Conservation (phyloP, 805 yeast genomes). For the Yamadazyma tumulicola region DNA sequence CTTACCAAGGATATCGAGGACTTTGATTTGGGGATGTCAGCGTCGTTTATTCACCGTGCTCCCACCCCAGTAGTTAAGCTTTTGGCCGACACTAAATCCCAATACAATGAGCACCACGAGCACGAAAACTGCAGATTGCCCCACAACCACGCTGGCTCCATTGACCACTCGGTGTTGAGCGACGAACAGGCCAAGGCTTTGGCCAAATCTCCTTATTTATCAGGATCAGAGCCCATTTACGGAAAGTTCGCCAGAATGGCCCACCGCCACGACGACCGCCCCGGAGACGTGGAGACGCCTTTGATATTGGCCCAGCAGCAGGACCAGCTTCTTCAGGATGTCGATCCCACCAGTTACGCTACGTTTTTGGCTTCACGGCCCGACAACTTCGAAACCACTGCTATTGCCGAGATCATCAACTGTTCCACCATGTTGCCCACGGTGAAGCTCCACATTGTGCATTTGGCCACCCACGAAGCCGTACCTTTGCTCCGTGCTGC, state of each 20-base stretch:
- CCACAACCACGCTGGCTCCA: slow-evolving; percentile 31
- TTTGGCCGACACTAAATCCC: slow-evolving; percentile 14
- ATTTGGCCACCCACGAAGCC: slow-evolving; percentile 82
- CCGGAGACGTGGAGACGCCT: slow-evolving; percentile 11
- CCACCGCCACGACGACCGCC: slow-evolving; percentile 23
- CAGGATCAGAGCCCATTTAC: slow-evolving; percentile 56
- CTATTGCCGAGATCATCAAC: slow-evolving; percentile 67
- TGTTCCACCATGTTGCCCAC: slow-evolving; percentile 56
- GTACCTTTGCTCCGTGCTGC: slow-evolving; percentile 71
- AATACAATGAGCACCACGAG: slow-evolving; percentile 16
- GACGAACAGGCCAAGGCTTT: slow-evolving; percentile 51
- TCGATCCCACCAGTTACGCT: slow-evolving; percentile 63
- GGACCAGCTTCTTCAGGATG: slow-evolving; percentile 37
- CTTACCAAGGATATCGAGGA: slow-evolving; percentile 26
- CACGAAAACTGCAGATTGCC: slow-evolving; percentile 31
- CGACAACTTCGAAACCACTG: slow-evolving; percentile 81
- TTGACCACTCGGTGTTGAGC: slow-evolving; percentile 35
- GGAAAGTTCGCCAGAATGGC: slow-evolving; percentile 45
- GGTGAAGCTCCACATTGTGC: slow-evolving; percentile 83
- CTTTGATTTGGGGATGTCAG: slow-evolving; percentile 37
- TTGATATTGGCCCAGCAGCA: slow-evolving; percentile 40
- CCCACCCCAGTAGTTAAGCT: slow-evolving; percentile 36
- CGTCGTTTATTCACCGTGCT: slow-evolving; percentile 37
- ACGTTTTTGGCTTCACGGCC: slow-evolving; percentile 85
- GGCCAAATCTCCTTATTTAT: slow-evolving; percentile 52